phyloP scores from a whole-genome alignment of 1,284 basidiomycete genomes.

The Dichomitus squalens region DNA sequence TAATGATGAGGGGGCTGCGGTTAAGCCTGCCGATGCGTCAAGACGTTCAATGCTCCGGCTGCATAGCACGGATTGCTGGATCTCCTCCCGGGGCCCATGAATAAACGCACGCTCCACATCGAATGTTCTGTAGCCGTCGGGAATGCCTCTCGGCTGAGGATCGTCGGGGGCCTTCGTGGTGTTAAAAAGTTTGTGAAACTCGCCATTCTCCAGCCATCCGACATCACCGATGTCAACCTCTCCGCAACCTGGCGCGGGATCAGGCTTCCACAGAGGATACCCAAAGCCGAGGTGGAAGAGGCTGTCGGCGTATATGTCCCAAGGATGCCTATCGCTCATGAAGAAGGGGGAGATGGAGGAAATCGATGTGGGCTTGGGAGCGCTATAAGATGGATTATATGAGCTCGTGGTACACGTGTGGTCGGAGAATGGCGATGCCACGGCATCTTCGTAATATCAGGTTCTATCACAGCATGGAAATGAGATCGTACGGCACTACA shows the following conservation, averaged over 20 bases:
- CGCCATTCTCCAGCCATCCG: constrained; percentile 18
- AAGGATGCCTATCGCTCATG: background rate
- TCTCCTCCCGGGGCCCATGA: background rate
- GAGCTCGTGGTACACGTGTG: no score
- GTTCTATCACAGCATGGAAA: no score
- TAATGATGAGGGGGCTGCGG: no score
- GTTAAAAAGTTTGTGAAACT: constrained; percentile 23
- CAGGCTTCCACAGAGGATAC: constrained; percentile 25
- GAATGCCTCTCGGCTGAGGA: no score
- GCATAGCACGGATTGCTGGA: constrained; percentile 2
- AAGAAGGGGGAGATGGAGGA: background rate
- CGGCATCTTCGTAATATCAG: no score
- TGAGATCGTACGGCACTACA: no score
- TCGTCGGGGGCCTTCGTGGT: constrained; percentile 1
- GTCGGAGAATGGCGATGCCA: no score
- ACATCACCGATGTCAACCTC: constrained; percentile 21
- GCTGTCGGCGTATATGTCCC: constrained; percentile 18
- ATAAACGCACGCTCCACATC: background rate
- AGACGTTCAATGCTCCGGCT: constrained; percentile 6
- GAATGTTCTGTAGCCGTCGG: background rate
- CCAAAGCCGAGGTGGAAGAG: constrained; percentile 18
- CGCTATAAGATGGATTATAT: no score
- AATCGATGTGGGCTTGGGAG: no score
- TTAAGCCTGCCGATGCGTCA: background rate
- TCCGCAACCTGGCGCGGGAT: background rate